Percentiles rank a stretch among this genome's conserved stretches.
These are phyloP conservation scores for Salvia hispanica DNA, from an alignment of 257 asterid species.

Conservation along the genomic window DNA sequence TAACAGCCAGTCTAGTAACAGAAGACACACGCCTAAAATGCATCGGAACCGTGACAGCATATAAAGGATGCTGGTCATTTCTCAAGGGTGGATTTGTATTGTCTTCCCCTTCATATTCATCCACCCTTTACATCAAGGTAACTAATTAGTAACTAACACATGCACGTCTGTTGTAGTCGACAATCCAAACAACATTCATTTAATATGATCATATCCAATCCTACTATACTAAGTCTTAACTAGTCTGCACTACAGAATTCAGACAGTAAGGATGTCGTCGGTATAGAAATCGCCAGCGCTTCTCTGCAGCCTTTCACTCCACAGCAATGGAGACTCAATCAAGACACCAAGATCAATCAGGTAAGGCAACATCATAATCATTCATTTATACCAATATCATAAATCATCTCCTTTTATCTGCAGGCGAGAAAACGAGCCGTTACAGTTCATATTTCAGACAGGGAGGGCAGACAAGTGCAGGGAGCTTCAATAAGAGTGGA, in stretches of 20 bases:
- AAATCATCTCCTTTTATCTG: background rate
- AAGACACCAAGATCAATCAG: conserved; percentile 50
- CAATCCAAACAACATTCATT: too few relatives aligned
- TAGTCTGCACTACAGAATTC: conserved; percentile 30
- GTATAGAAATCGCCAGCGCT: conserved; percentile 37
- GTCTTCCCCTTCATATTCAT: conserved; percentile 46
- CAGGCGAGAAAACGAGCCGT: conserved; percentile 50
- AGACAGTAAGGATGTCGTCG: conserved; percentile 17
- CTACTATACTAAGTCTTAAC: background rate
- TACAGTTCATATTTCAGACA: conserved; percentile 39
- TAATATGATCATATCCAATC: too few relatives aligned
- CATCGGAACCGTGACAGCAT: conserved; percentile 67
- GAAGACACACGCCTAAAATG: conserved; percentile 41
- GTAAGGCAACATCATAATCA: conserved; percentile 19
- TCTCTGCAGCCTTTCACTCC: conserved; percentile 68
- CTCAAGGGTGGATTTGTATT: conserved; percentile 76
- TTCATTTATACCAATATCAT: too few relatives aligned
- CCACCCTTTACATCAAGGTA: conserved; percentile 54
- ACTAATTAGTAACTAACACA: too few relatives aligned
- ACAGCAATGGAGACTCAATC: conserved; percentile 59
- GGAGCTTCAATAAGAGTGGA: conserved; percentile 44
- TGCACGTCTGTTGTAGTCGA: too few relatives aligned
- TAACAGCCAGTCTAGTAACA: conserved; percentile 50
- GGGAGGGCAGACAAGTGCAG: conserved; percentile 32
- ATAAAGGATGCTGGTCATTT: conserved; percentile 71